Conservation (phyloP, 306 rosid species). For the Quercus parvula region DNA sequence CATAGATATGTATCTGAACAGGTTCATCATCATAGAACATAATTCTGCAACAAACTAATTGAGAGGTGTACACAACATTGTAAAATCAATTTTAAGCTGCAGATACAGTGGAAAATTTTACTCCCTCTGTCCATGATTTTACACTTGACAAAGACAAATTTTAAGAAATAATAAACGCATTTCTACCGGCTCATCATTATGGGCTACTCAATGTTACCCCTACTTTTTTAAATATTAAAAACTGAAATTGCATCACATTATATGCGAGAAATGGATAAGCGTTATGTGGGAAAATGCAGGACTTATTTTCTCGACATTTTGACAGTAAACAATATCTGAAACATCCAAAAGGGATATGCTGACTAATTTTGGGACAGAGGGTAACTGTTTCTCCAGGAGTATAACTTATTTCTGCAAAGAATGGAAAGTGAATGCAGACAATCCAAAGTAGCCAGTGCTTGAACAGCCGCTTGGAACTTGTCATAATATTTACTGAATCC, state of each 20-base stretch:
- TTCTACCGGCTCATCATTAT: neutral
- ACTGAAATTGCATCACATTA: neutral
- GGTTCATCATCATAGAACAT: slow-evolving; percentile 66
- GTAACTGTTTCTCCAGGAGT: slow-evolving; percentile 15
- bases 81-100: neutral
- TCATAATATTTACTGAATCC: slow-evolving; percentile 63
- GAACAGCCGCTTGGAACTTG: slow-evolving; percentile 78
- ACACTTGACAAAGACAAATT: neutral
- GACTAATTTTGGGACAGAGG: neutral
- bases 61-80: slow-evolving; percentile 8
- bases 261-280: neutral
- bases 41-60: slow-evolving; percentile 51
- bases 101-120: neutral
- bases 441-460: slow-evolving; percentile 86
- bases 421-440: slow-evolving; percentile 85
- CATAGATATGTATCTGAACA: slow-evolving; percentile 63
- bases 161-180: neutral
- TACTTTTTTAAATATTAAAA: no score
- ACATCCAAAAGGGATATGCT: neutral
- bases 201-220: no score
- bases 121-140: neutral
- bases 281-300: neutral
- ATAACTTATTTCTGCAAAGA: slow-evolving; percentile 88
- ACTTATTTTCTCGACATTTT: neutral
- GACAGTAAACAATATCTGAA: neutral